phyloP scores from a whole-genome alignment of 2,329 filamentous ascomycete species.

The Cordyceps javanica region DNA sequence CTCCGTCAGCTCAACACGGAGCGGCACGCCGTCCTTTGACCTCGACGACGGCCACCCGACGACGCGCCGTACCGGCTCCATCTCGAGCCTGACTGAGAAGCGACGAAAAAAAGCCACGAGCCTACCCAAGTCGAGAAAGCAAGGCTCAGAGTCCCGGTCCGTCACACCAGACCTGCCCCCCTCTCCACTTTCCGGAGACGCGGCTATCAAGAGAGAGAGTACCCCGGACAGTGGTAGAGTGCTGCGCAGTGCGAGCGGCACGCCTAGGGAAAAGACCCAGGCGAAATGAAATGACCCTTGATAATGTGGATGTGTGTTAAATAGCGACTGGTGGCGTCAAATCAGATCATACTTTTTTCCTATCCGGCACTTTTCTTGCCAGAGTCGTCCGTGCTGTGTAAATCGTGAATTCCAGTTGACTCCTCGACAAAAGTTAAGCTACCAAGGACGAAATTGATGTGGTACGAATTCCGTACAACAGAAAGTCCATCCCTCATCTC shows the following conservation, averaged over 20 bases:
- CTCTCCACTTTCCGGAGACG: constrained; percentile 47
- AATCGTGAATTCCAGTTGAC: neutral
- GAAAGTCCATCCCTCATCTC: no score
- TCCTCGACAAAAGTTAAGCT: no score
- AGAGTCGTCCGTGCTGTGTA: neutral
- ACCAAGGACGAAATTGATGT: no score
- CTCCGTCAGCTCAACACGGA: constrained; percentile 46
- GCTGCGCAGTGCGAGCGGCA: constrained; percentile 9
- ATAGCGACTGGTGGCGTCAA: neutral
- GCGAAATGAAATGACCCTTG: neutral
- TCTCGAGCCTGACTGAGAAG: constrained; percentile 42
- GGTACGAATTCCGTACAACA: no score
- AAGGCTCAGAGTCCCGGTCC: constrained; percentile 43
- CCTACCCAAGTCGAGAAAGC: constrained; percentile 36
- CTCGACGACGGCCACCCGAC: constrained; percentile 34
- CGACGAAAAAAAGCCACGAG: constrained; percentile 46
- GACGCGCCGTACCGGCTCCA: constrained; percentile 41
- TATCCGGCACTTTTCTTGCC: neutral
- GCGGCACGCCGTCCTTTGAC: constrained; percentile 43
- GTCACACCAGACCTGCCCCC: constrained; percentile 50
- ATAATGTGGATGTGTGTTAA: neutral
- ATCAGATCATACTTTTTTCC: neutral
- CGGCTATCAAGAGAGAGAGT: constrained; percentile 26
- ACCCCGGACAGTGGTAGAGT: constrained; percentile 18
- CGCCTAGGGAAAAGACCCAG: constrained; percentile 1